Evolutionary conservation across 495 filamentous ascomycete species (phyloP), one percentile per base, ranked within the genome.

Genomic region (Penicillium arizonense): DNA sequence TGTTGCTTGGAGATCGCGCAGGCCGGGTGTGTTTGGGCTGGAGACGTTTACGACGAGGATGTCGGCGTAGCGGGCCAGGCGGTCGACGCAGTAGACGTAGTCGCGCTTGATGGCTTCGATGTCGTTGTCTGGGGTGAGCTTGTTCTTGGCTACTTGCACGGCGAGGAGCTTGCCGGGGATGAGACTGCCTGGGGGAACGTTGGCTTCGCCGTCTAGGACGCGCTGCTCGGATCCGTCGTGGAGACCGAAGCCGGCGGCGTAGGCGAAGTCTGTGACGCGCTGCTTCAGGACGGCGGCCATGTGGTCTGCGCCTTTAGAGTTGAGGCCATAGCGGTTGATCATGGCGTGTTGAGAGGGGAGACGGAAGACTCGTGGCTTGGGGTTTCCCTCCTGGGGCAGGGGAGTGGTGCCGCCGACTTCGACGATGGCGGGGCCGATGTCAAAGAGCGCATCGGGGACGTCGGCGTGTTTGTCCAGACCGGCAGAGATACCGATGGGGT

Each of bases 121-220:
- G 65, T 98, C 90, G 12, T 77, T 76, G 56, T 95, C 91, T 8
- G 89, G 81, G 1, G 94, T 98, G 37, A 73, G 64, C 74, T 94
- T 96, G 72, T 96, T 97, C 82, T 98, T 97, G n/a, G 93, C 90
- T 23, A 98, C 83, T 65, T 98, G 93, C n/a, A 98, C 90, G 1
- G 88, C 86, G 37, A 97, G 73, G 50, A 97, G 73, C 43, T 85
- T 82, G 6, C 92, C 91, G 0, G 82, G 74, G 32, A 77, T 70
- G 53, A 98, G 67, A 67, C 85, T 89, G 1, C 94, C 94, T 0
- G 91, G 88, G 53, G 72, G 82, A 52, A 79, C 82, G 47, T 75
- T 79, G 23, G 77, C 82, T 40, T 82, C 80, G 11, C 87, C 88
- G 53, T 94, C 79, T 36, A 96, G 65, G 5, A 98, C 82, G 5